phyloP scores from a whole-genome alignment of 1,284 basidiomycete species.

The Ganoderma meredithae region DNA sequence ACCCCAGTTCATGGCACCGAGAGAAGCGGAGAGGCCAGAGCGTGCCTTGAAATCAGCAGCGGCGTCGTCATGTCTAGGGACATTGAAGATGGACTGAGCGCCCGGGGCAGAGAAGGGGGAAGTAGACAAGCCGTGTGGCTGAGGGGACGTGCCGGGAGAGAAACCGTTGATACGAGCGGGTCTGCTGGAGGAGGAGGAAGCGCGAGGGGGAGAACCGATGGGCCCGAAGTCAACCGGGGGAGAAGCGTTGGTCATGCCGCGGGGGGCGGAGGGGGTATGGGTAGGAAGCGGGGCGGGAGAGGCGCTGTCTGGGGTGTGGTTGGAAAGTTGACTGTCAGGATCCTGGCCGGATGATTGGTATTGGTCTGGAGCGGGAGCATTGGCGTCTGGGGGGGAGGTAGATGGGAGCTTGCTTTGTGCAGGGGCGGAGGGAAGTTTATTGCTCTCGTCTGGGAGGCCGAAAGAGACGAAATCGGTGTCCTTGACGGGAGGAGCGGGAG shows the following conservation, averaged over 20 bases:
- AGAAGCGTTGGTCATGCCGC: conserved; percentile 44
- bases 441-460: conserved; percentile 61
- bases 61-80: conserved; percentile 46
- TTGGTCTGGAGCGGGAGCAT: conserved; percentile 12
- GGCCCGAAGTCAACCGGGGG: conserved; percentile 69
- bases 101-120: conserved; percentile 79
- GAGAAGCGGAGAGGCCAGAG: conserved; percentile 53
- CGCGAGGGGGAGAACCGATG: conserved; percentile 75
- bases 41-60: conserved; percentile 46
- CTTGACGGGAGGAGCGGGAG: conserved; percentile 78
- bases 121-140: conserved; percentile 51
- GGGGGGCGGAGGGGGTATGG: conserved; percentile 55
- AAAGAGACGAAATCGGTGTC: conserved; percentile 81
- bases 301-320: conserved; percentile 17
- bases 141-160: conserved; percentile 60
- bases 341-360: conserved; percentile 25
- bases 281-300: conserved; percentile 55
- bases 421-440: conserved; percentile 55
- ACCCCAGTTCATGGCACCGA: conserved; percentile 50
- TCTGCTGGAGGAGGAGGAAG: conserved; percentile 48
- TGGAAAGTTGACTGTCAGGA: conserved; percentile 16
- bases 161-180: conserved; percentile 50
- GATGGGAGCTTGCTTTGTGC: conserved; percentile 47
- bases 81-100: conserved; percentile 60
- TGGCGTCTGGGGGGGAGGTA: conserved; percentile 16